Percentiles rank a stretch among this genome's conserved stretches.
These are phyloP conservation scores for Plasmodium yoelii DNA, from an alignment of 169 alveolate species.

Conservation along the genomic window DNA sequence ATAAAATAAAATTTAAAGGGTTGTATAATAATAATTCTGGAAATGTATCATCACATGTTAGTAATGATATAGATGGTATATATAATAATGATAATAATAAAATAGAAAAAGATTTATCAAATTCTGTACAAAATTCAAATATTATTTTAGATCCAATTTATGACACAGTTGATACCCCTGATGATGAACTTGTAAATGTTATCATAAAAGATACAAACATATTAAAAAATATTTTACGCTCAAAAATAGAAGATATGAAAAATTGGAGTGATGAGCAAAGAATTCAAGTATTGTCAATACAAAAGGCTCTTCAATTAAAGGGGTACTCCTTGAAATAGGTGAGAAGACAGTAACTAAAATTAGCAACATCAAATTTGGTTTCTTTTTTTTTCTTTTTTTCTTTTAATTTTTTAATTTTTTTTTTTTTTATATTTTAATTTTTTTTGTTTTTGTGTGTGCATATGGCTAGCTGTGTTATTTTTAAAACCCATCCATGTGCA, in stretches of 20 bases:
- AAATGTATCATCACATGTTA: neutral
- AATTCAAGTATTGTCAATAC: constrained; percentile 40
- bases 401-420: neutral
- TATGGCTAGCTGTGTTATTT: neutral
- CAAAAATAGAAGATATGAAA: constrained; percentile 48
- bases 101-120: too few relatives aligned
- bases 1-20: neutral
- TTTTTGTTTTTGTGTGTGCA: neutral
- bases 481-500: too few relatives aligned
- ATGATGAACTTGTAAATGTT: constrained; percentile 58
- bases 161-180: constrained; percentile 26
- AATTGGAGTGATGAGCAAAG: constrained; percentile 49
- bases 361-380: neutral
- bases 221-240: constrained; percentile 55
- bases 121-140: too few relatives aligned
- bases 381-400: neutral
- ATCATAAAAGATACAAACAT: constrained; percentile 51
- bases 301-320: constrained; percentile 55
- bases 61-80: neutral
- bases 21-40: neutral
- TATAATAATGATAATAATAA: neutral
- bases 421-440: neutral
- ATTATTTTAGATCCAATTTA: neutral
- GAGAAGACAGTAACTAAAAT: neutral
- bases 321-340: constrained; percentile 35